Base-by-base conservation (phyloP, 1,284 basidiomycete genomes). In the Cryptococcus hybrid region DNA sequence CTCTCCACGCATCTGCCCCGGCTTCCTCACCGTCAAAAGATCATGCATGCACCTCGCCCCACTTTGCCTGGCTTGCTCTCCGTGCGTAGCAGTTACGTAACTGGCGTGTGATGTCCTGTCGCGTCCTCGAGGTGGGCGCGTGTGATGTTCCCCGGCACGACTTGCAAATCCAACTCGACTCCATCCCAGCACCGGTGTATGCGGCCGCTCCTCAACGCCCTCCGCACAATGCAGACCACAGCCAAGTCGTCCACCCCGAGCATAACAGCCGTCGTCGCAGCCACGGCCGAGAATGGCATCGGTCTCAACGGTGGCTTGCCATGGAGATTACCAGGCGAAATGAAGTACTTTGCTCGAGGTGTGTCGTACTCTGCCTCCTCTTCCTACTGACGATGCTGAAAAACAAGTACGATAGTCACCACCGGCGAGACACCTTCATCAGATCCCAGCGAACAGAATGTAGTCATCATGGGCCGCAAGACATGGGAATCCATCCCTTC, bases 401-500 rank as follows among this genome's bases (percentile, higher is more conserved):
- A 30, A 30, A 30, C 4, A 30, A 30, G 30, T 30, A 30, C 4
- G 30, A 30, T 60, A 77, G 77, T 75, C 9, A 78, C 77, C 3
- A 75, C 73, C 1, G 74, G 74, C 35, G 64, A 71, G 38, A 15
- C 49, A 1, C 39, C 59, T n/a, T 55, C 65, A 3, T 3, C 15
- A 2, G 36, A 51, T 7, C 46, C 50, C 3, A n/a, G 39, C 1
- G 13, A 52, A 7, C 54, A 77, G 57, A 99, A 99, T 76, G 86
- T 85, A 1, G 88, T 98, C 40, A 81, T 99, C 58, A 99, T 99
- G 96, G 96, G 96, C 5, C 83, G 94, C 50, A 94, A 92, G 70
- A 97, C 93, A 15, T 99, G 96, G 96, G 91, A 96, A 76, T 92
- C 90, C 73, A 99, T 99, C 59, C 95, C 96, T n/a, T 66, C 73